Evolutionary conservation across 257 asterid genomes (phyloP).

Genomic region (Primulina eburnea): DNA sequence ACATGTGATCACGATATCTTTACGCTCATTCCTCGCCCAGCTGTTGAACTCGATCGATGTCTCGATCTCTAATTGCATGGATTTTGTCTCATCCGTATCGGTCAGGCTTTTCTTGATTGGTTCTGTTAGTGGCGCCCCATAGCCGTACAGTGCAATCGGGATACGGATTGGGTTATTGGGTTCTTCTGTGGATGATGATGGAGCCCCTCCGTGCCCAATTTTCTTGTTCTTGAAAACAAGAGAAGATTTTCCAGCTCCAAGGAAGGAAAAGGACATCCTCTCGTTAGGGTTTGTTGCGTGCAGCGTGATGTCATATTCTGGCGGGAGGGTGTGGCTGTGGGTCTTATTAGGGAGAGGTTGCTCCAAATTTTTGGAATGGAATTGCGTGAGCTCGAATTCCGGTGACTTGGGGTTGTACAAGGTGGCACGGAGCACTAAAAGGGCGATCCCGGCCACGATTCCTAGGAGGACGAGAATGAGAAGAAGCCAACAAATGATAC

Average conservation of each 20-base stretch:
- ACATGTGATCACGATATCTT: constrained; percentile 37
- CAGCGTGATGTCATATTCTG: constrained; percentile 33
- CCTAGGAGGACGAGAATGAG: constrained; percentile 22
- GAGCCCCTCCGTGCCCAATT: constrained; percentile 42
- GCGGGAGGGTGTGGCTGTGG: not conserved
- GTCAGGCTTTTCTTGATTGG: constrained; percentile 24
- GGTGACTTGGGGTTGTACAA: constrained; percentile 49
- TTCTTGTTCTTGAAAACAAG: constrained; percentile 32
- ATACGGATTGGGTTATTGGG: constrained; percentile 16
- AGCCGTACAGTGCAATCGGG: constrained; percentile 27
- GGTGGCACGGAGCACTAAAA: constrained; percentile 26
- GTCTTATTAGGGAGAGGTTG: not conserved
- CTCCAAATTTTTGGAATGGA: constrained; percentile 28
- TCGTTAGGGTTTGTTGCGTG: constrained; percentile 33
- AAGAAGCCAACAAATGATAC: constrained; percentile 25
- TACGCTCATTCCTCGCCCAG: constrained; percentile 33
- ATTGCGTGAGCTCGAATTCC: constrained; percentile 29
- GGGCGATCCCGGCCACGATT: not conserved
- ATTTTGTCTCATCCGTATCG: constrained; percentile 25
- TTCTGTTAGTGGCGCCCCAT: constrained; percentile 20
- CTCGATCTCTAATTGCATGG: constrained; percentile 30
- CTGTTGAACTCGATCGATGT: constrained; percentile 40
- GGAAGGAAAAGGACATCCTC: constrained; percentile 33
- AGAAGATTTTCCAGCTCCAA: constrained; percentile 26
- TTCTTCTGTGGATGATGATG: constrained; percentile 8